Percentiles rank a stretch among this genome's conserved stretches.
These are phyloP conservation scores for Kodamaea anthophila DNA, from an alignment of 1,139 yeast genomes.

Conservation along the genomic window DNA sequence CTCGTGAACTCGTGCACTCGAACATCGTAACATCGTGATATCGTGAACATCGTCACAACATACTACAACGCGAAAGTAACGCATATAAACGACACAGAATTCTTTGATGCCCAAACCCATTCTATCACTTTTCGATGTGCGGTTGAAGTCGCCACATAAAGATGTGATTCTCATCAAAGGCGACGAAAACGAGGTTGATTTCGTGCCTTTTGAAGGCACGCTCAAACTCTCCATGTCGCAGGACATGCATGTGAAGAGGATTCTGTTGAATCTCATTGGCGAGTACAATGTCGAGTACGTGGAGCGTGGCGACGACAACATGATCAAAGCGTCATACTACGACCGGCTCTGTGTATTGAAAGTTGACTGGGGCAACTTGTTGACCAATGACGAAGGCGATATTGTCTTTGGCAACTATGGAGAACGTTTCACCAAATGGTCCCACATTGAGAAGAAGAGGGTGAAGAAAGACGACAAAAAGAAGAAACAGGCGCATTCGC, in stretches of 20 bases:
- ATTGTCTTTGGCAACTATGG: slow-evolving; percentile 40
- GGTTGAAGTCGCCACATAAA: slow-evolving; percentile 45
- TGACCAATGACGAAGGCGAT: slow-evolving; percentile 41
- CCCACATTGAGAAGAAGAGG: slow-evolving; percentile 5
- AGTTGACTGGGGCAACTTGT: slow-evolving; percentile 55
- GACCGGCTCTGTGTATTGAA: slow-evolving; percentile 48
- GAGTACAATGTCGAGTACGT: slow-evolving; percentile 50
- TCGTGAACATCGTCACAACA: too few relatives aligned
- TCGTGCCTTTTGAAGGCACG: slow-evolving; percentile 48
- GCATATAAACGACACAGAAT: too few relatives aligned
- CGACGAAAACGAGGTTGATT: slow-evolving; percentile 51
- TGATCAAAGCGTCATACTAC: slow-evolving; percentile 36
- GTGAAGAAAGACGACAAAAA: not conserved
- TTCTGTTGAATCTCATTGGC: slow-evolving; percentile 46
- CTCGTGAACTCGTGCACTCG: too few relatives aligned
- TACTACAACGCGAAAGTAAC: too few relatives aligned
- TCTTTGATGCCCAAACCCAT: slow-evolving; percentile 20
- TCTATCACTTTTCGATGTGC: slow-evolving; percentile 30
- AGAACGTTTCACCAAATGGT: slow-evolving; percentile 19
- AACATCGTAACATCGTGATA: too few relatives aligned
- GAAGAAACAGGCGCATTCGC: slow-evolving; percentile 1
- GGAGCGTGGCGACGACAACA: slow-evolving; percentile 32
- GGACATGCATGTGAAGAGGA: slow-evolving; percentile 42
- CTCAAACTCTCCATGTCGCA: slow-evolving; percentile 51
- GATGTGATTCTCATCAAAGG: slow-evolving; percentile 52